Evolutionary conservation across 2,329 filamentous ascomycete genomes (phyloP), one percentile per base, ranked within the genome.

Genomic region (Arthrobotrys entomopaga): DNA sequence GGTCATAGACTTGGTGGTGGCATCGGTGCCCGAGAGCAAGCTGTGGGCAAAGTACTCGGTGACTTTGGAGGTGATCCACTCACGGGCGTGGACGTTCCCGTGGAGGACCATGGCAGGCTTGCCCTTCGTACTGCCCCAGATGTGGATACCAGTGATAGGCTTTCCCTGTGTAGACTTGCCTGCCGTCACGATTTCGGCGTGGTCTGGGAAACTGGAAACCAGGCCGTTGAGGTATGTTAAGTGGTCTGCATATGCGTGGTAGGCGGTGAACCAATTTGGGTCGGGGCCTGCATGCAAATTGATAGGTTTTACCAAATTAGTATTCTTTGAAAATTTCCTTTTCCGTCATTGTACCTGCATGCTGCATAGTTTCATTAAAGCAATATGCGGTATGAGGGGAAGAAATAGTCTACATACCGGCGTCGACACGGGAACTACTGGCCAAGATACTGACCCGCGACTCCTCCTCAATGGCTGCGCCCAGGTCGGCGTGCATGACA

Each of bases 11-110:
- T 54, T 56, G 3, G 53, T 38, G 22, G 82, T 43, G 16, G 80
- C 79, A 34, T 78, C 78, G 77, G 86, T 86, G 57, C 83, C 82
- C 40, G 81, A 81, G 16, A 87, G 80, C 34, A 88, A 81, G 16
- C 82, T 80, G 74, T 83, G 84, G 8, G 84, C 82, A 15, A 87
- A 80, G 78, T 87, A 88, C 78, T 88, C 86, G 46, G 83, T 81
- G 4, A 82, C 80, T 81, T 75, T 85, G 10, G 85, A 83, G 4
- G 83, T 83, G 60, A 88, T 86, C 87, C 87, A 88, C 79, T 89
- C 87, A 49, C 87, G 83, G 7, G 86, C 86, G 78, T 89, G 87
- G 11, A 87, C 85, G 22, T 84, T 88, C 11, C 84, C 84, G 78
- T 88, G 86, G 78, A 85, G 84, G 49, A 88, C 82, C 49, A 87